Evolutionary conservation across 495 filamentous ascomycete species (phyloP), one percentile per base, ranked within the genome.

Genomic region (Penicillium verhagenii): DNA sequence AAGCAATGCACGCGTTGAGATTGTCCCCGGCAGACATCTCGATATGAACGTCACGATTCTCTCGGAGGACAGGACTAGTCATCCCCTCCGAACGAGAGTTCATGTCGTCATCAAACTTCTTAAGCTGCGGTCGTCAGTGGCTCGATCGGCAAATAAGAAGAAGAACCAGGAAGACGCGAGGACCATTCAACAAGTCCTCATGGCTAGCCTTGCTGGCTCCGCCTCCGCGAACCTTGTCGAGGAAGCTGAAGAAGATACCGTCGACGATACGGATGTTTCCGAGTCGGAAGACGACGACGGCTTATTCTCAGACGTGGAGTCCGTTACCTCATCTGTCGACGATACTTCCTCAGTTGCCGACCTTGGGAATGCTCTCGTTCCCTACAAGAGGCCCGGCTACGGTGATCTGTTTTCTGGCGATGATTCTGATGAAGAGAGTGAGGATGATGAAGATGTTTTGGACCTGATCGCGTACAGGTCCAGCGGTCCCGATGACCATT

Each of bases 91-190:
- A 9, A 62, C 47, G 0, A 39, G 56, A 2, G 44, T 67, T 0
- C 43, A 54, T 21, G 38, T 67, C 1, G 39, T 67, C 9, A 56
- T 65, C 0, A 59, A 49, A 9, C 40, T 67, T 1, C 37, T 67
- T 0, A 53, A 31, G 18, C 33, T 67, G 2, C 53, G 58, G 0
- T 46, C 59, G 4, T 57, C 59, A 1, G 59, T 46, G 4, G 40
- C 56, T 6, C 16, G 35, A 23, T 35, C 51, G 3, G 29, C 21
- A 8, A 23, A 23, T 14, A 48, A 49, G 45, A 47, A 31, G 10
- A 52, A 59, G 28, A 57, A 14, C 19, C 19, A 50, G 20, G 28
- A 56, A 44, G 50, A 45, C 5, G 24, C 42, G 10, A 25, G 42
- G 2, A 45, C 47, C 4, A 19, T 57, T 19, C 26, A 54, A 8